Evolutionary conservation across 805 yeast genomes (phyloP), one percentile per base, ranked within the genome.

Genomic region (Wickerhamiella bombiphila): DNA sequence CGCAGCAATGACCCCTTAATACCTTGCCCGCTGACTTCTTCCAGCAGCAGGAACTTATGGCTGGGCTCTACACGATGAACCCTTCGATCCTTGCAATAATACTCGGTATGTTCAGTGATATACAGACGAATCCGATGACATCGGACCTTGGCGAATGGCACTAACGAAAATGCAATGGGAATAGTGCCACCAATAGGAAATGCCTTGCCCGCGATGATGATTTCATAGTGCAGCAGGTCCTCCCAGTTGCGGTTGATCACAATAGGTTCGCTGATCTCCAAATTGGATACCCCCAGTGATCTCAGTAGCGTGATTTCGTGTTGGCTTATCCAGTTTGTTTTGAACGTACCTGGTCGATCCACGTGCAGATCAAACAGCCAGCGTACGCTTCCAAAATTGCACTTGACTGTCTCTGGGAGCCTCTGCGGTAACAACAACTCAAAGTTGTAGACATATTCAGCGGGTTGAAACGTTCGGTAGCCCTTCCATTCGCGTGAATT

Each of bases 161-260:
- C 74, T 43, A 91, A 69, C 48, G 78, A 66, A 59, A 91, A 80
- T 1, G 86, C 80, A 6, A 91, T 64, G 1, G 97, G 97, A 37
- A 91, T 60, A 49, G 70, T 74, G 2, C 88, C 75, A 54, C 93
- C 85, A 35, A 91, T 65, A 6, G 93, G 76, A 38, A 91, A 74
- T 20, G 85, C 76, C 55, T 88, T 91, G 20, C 94, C 81, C 1
- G 93, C 93, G 38, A 91, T 76, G 15, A 85, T 74, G 32, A 91
- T 83, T 52, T 91, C 96, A 54, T 91, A 91, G 47, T 76, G 76
- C 22, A 91, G 58, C 54, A 80, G 82, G 54, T 81, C 85, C 56
- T 88, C 97, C 98, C 98, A 91, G 46, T 81, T 88, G 42, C 93
- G 68, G 20, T 78, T 68, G 26, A 91, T 83, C 3, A 83, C 80